These are phyloP conservation scores for Tetrapisispora phaffii DNA, from an alignment of 805 yeast genomes.

Conservation along the genomic window DNA sequence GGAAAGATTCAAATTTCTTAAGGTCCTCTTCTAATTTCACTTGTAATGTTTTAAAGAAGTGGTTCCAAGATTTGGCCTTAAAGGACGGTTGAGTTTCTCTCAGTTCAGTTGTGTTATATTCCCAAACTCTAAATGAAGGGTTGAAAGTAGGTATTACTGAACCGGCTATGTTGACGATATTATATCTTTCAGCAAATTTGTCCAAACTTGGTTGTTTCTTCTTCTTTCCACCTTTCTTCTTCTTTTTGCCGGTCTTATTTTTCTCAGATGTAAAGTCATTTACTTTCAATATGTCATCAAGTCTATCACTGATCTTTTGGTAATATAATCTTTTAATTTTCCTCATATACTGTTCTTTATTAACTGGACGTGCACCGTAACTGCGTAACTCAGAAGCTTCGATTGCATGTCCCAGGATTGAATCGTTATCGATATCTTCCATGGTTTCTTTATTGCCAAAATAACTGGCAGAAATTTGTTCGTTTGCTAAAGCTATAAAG, in stretches of 20 bases:
- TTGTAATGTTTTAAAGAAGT: conserved; percentile 44
- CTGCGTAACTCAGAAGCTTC: conserved; percentile 31
- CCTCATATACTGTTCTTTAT: conserved; percentile 57
- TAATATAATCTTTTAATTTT: conserved; percentile 44
- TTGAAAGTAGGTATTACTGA: conserved; percentile 79
- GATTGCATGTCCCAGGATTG: conserved; percentile 23
- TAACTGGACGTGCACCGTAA: conserved; percentile 56
- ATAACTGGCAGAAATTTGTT: neutral
- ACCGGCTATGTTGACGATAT: conserved; percentile 59
- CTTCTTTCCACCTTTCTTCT: conserved; percentile 5
- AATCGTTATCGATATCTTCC: conserved; percentile 11
- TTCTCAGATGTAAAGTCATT: conserved; percentile 8
- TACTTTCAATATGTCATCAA: neutral
- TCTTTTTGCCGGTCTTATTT: conserved; percentile 14
- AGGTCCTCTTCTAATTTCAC: conserved; percentile 18
- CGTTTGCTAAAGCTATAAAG: neutral
- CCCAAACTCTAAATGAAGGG: conserved; percentile 80
- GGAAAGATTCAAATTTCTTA: conserved; percentile 17
- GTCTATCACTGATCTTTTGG: conserved; percentile 35
- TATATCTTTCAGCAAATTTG: conserved; percentile 44
- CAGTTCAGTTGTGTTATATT: conserved; percentile 60
- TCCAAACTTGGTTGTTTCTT: conserved; percentile 7
- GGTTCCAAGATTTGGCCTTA: conserved; percentile 42
- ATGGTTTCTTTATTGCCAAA: conserved; percentile 13
- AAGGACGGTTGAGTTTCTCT: conserved; percentile 10